A percentile compares a stretch with the other conserved stretches of the same genome.
Evolutionary conservation across 306 rosid genomes (phyloP).

Genomic region (Rosa rugosa): DNA sequence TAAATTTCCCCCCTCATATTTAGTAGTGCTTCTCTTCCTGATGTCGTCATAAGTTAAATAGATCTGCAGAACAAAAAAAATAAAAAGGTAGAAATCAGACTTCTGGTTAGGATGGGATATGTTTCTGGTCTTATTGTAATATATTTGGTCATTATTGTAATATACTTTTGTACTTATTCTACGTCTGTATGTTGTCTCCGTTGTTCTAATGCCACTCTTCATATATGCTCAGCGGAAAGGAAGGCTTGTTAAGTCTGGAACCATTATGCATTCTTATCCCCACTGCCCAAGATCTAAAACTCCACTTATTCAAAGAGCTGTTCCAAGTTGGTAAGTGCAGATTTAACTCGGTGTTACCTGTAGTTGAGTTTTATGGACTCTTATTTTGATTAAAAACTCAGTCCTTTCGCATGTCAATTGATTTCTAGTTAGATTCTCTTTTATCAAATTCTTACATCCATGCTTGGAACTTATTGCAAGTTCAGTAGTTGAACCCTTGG

Average conservation of each 20-base stretch:
- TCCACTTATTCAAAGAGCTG: constrained; percentile 94
- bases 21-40: not conserved
- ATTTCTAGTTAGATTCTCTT: not conserved
- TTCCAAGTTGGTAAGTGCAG: constrained; percentile 87
- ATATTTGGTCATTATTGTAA: not conserved
- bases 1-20: not conserved
- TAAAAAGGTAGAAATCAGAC: not conserved
- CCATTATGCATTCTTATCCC: constrained; percentile 85
- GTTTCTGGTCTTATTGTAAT: not conserved
- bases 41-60: not conserved
- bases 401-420: not conserved
- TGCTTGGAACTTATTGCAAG: not conserved
- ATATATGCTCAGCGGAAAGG: constrained; percentile 70
- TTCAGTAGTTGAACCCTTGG: not conserved
- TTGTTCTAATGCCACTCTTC: constrained; percentile 18
- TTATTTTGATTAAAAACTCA: not conserved
- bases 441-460: not conserved
- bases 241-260: constrained; percentile 77
- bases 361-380: not conserved
- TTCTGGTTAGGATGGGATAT: not conserved
- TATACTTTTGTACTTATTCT: not conserved
- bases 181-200: not conserved
- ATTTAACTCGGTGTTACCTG: constrained; percentile 2
- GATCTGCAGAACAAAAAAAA: no score
- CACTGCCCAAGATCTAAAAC: constrained; percentile 91